Evolutionary conservation across 2,329 filamentous ascomycete genomes (phyloP).

Genomic region (Penicillium brasilianum): DNA sequence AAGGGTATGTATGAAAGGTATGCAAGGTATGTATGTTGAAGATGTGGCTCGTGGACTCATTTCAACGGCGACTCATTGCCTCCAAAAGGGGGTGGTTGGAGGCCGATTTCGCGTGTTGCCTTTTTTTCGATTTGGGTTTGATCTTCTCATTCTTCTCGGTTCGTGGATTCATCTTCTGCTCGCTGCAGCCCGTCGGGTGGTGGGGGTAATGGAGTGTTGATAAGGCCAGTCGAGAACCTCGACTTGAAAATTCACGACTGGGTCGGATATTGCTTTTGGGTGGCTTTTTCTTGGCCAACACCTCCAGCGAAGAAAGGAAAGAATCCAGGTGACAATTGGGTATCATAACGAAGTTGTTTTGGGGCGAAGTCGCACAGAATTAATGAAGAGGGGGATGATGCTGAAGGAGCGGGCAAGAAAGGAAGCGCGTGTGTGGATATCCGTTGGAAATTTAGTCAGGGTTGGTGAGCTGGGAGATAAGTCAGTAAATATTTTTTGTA

Average conservation of each 20-base stretch:
- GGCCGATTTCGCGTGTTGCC: slow-evolving; percentile 6
- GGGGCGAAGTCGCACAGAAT: slow-evolving; percentile 36
- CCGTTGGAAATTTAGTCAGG: slow-evolving; percentile 36
- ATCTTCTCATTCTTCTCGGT: neutral
- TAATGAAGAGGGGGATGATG: slow-evolving; percentile 31
- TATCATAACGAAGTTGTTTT: slow-evolving; percentile 47
- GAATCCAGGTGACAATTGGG: slow-evolving; percentile 41
- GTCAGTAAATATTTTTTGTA: slow-evolving; percentile 23
- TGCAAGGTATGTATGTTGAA: slow-evolving; percentile 25
- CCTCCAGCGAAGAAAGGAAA: slow-evolving; percentile 30
- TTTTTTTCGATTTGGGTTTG: slow-evolving; percentile 15
- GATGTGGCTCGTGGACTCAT: slow-evolving; percentile 22
- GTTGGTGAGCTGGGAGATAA: slow-evolving; percentile 38
- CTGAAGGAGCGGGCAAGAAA: slow-evolving; percentile 13
- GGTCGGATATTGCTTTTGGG: slow-evolving; percentile 5
- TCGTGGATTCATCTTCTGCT: slow-evolving; percentile 6
- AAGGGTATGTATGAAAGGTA: slow-evolving; percentile 26
- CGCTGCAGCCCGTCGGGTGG: slow-evolving; percentile 1
- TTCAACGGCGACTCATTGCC: slow-evolving; percentile 13
- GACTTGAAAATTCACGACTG: slow-evolving; percentile 2
- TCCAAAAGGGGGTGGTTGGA: slow-evolving; percentile 14
- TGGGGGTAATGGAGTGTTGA: slow-evolving; percentile 2
- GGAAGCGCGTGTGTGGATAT: slow-evolving; percentile 17
- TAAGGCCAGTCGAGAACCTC: neutral
- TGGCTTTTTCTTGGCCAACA: slow-evolving; percentile 9